Evolutionary conservation across 768 basidiomycete species (phyloP).

Genomic region (Phylloporus scabripes): DNA sequence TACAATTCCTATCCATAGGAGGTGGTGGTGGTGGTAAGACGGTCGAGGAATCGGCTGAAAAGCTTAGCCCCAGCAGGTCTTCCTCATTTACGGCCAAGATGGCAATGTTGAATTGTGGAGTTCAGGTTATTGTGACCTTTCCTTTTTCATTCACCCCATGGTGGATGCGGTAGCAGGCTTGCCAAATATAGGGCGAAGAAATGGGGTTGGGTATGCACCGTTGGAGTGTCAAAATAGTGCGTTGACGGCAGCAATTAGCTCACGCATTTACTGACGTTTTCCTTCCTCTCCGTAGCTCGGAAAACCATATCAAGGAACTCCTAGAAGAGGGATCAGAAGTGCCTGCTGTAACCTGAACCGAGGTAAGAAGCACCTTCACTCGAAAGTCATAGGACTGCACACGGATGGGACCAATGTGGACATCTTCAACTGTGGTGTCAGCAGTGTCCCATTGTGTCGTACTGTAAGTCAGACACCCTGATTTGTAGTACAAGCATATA

Average conservation of each 20-base stretch:
- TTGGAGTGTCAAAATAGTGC: conserved; percentile 49
- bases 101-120: not conserved
- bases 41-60: conserved; percentile 21
- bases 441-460: conserved; percentile 68
- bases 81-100: not conserved
- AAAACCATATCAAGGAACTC: conserved; percentile 25
- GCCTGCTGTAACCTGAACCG: conserved; percentile 29
- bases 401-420: not conserved
- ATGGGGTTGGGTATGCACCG: conserved; percentile 34
- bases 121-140: conserved; percentile 42
- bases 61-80: conserved; percentile 18
- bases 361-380: conserved; percentile 9
- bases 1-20: conserved; percentile 10
- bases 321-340: conserved; percentile 21
- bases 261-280: not conserved
- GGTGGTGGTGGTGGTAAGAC: conserved; percentile 8
- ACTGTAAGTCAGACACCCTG: conserved; percentile 51
- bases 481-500: conserved; percentile 66
- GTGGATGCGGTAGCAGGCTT: conserved; percentile 35
- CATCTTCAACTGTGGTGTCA: conserved; percentile 80
- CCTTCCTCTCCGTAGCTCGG: conserved; percentile 12
- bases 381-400: not conserved
- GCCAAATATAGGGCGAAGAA: conserved; percentile 33
- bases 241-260: not conserved
- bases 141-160: conserved; percentile 41